Evolutionary conservation across 257 asterid genomes (phyloP).

Genomic region (Lavandula angustifolia): DNA sequence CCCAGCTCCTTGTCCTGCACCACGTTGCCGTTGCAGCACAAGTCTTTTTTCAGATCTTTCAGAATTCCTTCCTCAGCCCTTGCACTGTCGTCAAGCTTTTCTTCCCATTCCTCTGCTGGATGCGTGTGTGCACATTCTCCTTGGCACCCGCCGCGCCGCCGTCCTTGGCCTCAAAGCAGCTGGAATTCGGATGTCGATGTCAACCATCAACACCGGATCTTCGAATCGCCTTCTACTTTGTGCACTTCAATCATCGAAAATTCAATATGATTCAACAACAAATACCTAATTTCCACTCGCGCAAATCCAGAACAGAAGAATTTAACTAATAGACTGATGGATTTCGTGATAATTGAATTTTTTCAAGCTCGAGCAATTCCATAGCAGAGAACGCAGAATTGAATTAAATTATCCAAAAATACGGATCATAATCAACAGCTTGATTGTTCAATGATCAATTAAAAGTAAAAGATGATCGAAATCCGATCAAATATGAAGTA

Average conservation of each 20-base stretch:
- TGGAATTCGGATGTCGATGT: conserved; percentile 60
- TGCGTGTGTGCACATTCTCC: conserved; percentile 82
- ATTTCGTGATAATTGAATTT: too few relatives aligned
- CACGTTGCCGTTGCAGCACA: conserved; percentile 89
- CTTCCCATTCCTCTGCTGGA: conserved; percentile 88
- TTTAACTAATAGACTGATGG: not conserved
- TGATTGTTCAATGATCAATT: too few relatives aligned
- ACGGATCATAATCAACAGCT: too few relatives aligned
- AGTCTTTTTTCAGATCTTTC: conserved; percentile 32
- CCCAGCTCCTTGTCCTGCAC: conserved; percentile 81
- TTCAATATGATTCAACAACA: not conserved
- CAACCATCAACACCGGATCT: conserved; percentile 58
- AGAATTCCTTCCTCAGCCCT: conserved; percentile 62
- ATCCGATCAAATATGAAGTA: too few relatives aligned
- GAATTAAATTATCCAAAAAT: too few relatives aligned
- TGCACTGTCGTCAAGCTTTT: conserved; percentile 76
- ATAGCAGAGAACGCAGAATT: too few relatives aligned
- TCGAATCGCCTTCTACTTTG: too few relatives aligned
- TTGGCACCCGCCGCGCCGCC: conserved; percentile 60
- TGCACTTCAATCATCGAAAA: not conserved
- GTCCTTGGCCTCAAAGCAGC: conserved; percentile 68
- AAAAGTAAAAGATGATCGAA: too few relatives aligned
- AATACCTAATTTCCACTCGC: not conserved
- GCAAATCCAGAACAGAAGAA: not conserved
- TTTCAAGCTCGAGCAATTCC: too few relatives aligned